Percentiles rank a stretch among this genome's conserved stretches.
These are phyloP conservation scores for Aspergillus ochraceus DNA, from an alignment of 2,329 filamentous ascomycete genomes.

Conservation along the genomic window DNA sequence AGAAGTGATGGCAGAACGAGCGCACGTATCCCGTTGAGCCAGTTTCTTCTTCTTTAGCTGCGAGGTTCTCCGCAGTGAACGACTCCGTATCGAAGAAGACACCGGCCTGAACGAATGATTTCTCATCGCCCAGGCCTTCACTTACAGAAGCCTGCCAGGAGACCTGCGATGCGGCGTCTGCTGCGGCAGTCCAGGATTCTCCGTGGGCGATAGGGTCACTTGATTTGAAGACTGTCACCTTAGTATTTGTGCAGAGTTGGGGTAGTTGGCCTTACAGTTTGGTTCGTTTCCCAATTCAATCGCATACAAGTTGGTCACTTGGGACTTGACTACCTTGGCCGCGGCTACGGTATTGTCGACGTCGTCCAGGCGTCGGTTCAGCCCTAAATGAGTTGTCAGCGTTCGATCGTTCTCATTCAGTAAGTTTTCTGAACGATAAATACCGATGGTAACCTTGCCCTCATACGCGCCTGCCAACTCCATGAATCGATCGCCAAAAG, in stretches of 20 bases:
- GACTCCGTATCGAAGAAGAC: constrained; percentile 35
- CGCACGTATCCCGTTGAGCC: constrained; percentile 40
- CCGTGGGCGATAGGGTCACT: constrained; percentile 29
- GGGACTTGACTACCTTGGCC: constrained; percentile 45
- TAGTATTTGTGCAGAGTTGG: background rate
- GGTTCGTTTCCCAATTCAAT: constrained; percentile 61
- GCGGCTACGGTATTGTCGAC: constrained; percentile 57
- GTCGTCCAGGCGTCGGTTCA: constrained; percentile 56
- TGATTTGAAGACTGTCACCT: constrained; percentile 19
- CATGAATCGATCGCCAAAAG: constrained; percentile 56
- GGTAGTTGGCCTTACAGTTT: constrained; percentile 44
- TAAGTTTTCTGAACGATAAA: background rate
- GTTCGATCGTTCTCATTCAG: background rate
- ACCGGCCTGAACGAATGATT: constrained; percentile 34
- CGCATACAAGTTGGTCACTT: constrained; percentile 53
- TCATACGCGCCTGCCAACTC: constrained; percentile 50
- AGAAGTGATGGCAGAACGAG: constrained; percentile 51
- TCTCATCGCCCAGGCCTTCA: constrained; percentile 25
- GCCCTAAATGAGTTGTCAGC: constrained; percentile 35
- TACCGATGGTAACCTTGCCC: constrained; percentile 44
- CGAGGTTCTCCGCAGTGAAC: constrained; percentile 40
- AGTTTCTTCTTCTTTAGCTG: constrained; percentile 33
- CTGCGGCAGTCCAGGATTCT: constrained; percentile 30
- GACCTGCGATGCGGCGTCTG: constrained; percentile 34
- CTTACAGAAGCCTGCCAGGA: constrained; percentile 35